These are phyloP conservation scores for sorghum (Sorghum bicolor) DNA, from an alignment of 176 grass and related monocot genomes.

Conservation along the genomic window Sorghum_bicolor_NCBIv3 NC_012873.2:66491501-66492000, in stretches of 20 bases:
- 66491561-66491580: background rate
- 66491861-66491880: background rate
- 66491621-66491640: no score
- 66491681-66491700: background rate
- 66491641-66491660: no score
- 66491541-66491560: background rate
- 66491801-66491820: background rate
- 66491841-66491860: background rate
- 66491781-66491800: background rate
- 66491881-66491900: background rate
- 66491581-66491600: background rate
- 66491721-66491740: background rate
- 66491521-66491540: background rate
- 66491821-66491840: background rate
- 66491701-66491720: background rate
- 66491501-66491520: background rate
- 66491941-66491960: background rate
- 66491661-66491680: no score
- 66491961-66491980: background rate
- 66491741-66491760: background rate
- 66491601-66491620: no score
- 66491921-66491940: background rate
- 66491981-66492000: background rate
- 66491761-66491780: background rate
- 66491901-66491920: background rate